phyloP scores from a whole-genome alignment of 495 filamentous ascomycete genomes.

The Pyrenula massariospora region DNA sequence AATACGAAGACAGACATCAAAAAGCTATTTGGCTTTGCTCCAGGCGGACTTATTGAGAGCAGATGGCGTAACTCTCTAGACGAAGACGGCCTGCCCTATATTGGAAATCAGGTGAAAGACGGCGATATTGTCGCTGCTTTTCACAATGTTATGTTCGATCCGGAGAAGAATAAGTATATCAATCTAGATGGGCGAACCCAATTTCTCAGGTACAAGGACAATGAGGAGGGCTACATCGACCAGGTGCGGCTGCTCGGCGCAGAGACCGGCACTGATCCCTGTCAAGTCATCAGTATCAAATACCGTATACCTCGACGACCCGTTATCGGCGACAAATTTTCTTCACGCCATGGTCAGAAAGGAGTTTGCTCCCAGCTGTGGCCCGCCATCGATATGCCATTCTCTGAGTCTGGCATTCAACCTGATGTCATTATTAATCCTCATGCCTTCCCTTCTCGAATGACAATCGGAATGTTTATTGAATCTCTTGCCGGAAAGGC shows the following conservation, averaged over 20 bases:
- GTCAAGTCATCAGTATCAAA: conserved; percentile 80
- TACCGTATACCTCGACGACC: conserved; percentile 82
- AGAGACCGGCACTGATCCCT: conserved; percentile 68
- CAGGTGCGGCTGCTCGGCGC: conserved; percentile 83
- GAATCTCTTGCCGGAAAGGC: conserved; percentile 94
- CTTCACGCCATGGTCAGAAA: conserved; percentile 46
- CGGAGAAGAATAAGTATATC: conserved; percentile 40
- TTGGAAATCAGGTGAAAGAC: conserved; percentile 63
- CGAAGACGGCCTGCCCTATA: conserved; percentile 70
- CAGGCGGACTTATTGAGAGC: conserved; percentile 51
- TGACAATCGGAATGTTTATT: conserved; percentile 99
- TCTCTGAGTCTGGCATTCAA: conserved; percentile 92
- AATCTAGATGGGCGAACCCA: conserved; percentile 73
- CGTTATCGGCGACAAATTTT: conserved; percentile 69
- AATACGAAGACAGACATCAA: conserved; percentile 40
- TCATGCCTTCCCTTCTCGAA: conserved; percentile 98
- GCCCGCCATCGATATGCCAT: conserved; percentile 90
- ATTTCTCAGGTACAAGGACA: conserved; percentile 83
- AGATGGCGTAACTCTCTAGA: conserved; percentile 60
- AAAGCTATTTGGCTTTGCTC: conserved; percentile 80
- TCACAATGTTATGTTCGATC: conserved; percentile 75
- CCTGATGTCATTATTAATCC: conserved; percentile 98
- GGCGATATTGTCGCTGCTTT: conserved; percentile 80
- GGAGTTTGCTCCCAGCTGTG: conserved; percentile 90
- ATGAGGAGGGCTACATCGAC: conserved; percentile 77